Conservation (phyloP, 1,139 yeast genomes). For the Hemisphaericaspora lyxosophila region DNA sequence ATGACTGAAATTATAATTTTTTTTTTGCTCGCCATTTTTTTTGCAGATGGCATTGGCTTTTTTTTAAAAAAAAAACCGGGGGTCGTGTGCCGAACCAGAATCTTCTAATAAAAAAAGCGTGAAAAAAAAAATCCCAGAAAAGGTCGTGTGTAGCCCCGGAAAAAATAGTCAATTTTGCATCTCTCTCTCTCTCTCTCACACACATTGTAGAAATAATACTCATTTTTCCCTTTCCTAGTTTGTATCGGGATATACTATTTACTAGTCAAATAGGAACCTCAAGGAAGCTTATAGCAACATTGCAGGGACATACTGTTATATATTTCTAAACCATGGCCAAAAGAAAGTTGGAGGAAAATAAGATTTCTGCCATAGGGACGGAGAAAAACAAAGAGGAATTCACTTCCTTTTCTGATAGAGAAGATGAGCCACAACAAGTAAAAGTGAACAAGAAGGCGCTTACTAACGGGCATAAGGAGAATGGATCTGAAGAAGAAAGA, state of each 20-base stretch:
- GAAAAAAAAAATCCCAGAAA: background rate
- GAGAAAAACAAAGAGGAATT: slow-evolving; percentile 14
- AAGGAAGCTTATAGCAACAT: background rate
- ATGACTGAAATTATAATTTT: slow-evolving; percentile 1
- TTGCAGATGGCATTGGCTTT: no score
- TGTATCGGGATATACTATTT: background rate
- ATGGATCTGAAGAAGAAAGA: no score
- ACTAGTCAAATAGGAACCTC: background rate
- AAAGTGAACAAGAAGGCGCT: slow-evolving; percentile 2
- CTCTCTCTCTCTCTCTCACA: background rate
- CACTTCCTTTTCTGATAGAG: slow-evolving; percentile 11
- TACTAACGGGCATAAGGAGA: slow-evolving; percentile 11
- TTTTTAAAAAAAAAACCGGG: background rate
- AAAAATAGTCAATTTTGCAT: background rate
- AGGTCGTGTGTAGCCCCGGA: background rate
- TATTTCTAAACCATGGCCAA: slow-evolving; percentile 25
- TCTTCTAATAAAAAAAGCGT: background rate
- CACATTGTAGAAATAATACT: no score
- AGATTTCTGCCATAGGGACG: slow-evolving; percentile 6
- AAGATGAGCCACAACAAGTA: slow-evolving; percentile 3
- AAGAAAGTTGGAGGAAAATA: slow-evolving; percentile 25
- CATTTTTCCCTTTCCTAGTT: background rate
- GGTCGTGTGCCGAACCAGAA: slow-evolving; percentile 1
- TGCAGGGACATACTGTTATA: background rate
- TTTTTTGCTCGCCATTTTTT: no score